phyloP scores from a whole-genome alignment of 2,329 filamentous ascomycete species.

The Anthostomella pinea region DNA sequence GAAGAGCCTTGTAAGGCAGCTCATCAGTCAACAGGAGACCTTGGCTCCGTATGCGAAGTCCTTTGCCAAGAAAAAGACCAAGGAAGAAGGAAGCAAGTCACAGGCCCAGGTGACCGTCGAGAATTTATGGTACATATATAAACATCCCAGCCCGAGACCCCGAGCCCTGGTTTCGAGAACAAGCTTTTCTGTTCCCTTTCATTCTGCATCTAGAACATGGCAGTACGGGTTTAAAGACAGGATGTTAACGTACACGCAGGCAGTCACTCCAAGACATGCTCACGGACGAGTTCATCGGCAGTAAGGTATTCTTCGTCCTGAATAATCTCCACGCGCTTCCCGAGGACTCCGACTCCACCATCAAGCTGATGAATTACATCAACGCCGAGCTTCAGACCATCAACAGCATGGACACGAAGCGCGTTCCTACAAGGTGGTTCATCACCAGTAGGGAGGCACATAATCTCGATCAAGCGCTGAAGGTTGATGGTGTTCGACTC shows the following conservation, averaged over 20 bases:
- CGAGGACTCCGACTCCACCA: constrained; percentile 34
- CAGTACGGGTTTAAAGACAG: too few relatives aligned
- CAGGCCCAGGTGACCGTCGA: constrained; percentile 35
- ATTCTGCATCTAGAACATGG: too few relatives aligned
- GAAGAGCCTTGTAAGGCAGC: constrained; percentile 38
- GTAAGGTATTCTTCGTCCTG: constrained; percentile 38
- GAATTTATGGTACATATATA: constrained; percentile 40
- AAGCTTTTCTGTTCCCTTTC: too few relatives aligned
- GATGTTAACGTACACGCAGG: too few relatives aligned
- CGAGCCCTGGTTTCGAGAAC: too few relatives aligned
- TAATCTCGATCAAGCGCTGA: constrained; percentile 31
- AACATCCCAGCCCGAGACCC: too few relatives aligned
- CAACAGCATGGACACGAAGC: constrained; percentile 21
- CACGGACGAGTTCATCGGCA: constrained; percentile 35
- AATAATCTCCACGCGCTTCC: constrained; percentile 41
- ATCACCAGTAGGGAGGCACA: constrained; percentile 38
- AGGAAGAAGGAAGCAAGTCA: constrained; percentile 26
- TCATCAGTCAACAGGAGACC: constrained; percentile 34
- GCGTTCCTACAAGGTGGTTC: constrained; percentile 36
- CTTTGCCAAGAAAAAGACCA: constrained; percentile 32
- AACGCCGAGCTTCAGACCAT: constrained; percentile 27
- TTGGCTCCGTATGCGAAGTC: constrained; percentile 37
- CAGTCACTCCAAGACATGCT: constrained; percentile 42
- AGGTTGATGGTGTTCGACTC: constrained; percentile 28
- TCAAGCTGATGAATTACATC: constrained; percentile 35